Evolutionary conservation across 805 yeast species (phyloP), one percentile per base, ranked within the genome.

Genomic region (Scheffersomyces stipitis): DNA sequence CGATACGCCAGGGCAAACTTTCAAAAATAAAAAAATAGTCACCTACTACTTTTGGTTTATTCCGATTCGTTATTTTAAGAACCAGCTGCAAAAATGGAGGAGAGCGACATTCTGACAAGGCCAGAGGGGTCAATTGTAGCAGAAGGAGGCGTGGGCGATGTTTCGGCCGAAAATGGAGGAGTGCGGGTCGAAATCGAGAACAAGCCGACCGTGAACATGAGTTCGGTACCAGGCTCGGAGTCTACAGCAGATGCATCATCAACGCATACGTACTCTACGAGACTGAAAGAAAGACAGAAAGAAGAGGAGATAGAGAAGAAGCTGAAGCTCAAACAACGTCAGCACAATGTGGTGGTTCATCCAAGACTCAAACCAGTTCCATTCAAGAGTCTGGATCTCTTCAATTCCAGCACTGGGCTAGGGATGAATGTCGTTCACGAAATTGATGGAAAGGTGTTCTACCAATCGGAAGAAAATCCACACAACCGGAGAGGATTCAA

Each of bases 401-500:
- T 39, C 14, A 26, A 35, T 13, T 34, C 31, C 3, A 16, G 34
- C 13, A 27, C 34, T 7, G 44, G 39, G 26, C 54, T 51, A 2
- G 37, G 30, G 9, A 38, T 38, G 22, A 44, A 46, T 8, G 34
- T 34, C 18, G 49, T 40, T 14, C 34, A 36, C 16, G 33, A 44
- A 15, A 46, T 46, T 16, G 33, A 46, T 4, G 57, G 47, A 5
- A 35, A 44, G 8, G 42, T 43, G 16, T 73, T 78, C 48, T 69
- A 52, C 46, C 58, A 64, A 23, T 68, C 74, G 16, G 95, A 86
- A n/a, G 96, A 89, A 38, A 77, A 80, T 34, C 96, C 97, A 0
- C 68, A 75, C 48, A 88, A 88, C 55, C 76, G 79, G 48, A 64
- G 93, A 34, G 91, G 95, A 1, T 91, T 82, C 64, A 80, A 87